Conservation (phyloP, 1,139 yeast species). For the Taphrina wiesneri region DNA sequence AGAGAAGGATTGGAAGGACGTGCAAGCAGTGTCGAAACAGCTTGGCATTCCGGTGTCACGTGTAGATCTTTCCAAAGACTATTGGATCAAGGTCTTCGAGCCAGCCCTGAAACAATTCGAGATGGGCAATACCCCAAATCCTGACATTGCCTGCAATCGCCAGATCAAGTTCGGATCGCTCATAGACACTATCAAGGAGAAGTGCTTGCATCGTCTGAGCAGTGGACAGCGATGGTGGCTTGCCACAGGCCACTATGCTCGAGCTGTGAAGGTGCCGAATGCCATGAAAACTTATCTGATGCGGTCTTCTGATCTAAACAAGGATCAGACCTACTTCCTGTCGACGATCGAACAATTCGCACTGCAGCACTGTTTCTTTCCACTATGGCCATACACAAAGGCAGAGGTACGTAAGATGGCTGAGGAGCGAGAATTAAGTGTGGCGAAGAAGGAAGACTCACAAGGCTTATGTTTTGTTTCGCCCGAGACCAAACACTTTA, state of each 20-base stretch:
- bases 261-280: slow-evolving; percentile 22
- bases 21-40: slow-evolving; percentile 60
- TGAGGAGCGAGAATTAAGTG: slow-evolving; percentile 53
- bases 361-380: slow-evolving; percentile 62
- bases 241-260: slow-evolving; percentile 90
- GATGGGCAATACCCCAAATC: slow-evolving; percentile 85
- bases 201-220: slow-evolving; percentile 39
- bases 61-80: slow-evolving; percentile 82
- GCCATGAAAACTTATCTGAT: slow-evolving; percentile 50
- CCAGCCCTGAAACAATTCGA: slow-evolving; percentile 81
- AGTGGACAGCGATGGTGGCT: slow-evolving; percentile 55
- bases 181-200: slow-evolving; percentile 1
- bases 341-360: slow-evolving; percentile 61
- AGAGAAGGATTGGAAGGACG: slow-evolving; percentile 88
- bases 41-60: slow-evolving; percentile 69
- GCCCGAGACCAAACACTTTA: slow-evolving; percentile 61
- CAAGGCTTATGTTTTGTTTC: slow-evolving; percentile 94
- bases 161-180: slow-evolving; percentile 77
- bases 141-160: slow-evolving; percentile 85
- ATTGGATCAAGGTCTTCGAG: slow-evolving; percentile 87
- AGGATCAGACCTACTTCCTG: slow-evolving; percentile 90
- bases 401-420: slow-evolving; percentile 75
- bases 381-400: slow-evolving; percentile 75
- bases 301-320: slow-evolving; percentile 60
- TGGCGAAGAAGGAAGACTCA: slow-evolving; percentile 82